Base-by-base conservation (phyloP, 129 eudicot genomes). In the Centella asiatica region DNA sequence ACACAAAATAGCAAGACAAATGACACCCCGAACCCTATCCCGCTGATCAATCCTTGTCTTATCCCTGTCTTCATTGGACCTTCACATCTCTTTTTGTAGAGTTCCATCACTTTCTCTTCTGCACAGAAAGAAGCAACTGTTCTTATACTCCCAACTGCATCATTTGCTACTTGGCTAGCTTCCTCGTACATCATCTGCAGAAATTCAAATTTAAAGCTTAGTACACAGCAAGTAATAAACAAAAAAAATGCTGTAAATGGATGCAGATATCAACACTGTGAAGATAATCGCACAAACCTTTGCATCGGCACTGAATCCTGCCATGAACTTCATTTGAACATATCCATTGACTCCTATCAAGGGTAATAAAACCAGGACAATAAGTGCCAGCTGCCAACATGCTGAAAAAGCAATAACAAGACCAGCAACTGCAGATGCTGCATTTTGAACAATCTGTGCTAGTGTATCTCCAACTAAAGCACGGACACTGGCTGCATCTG, bases 291-390 rank as follows among this genome's bases (percentile, higher is more conserved):
- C 8, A n/a, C 67, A 57, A 48, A 89, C 97, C 97, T 89, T 86
- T 26, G 97, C 95, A 78, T 90, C 95, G 25, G 86, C 93, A 78
- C 95, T 86, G 82, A 90, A 90, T 4, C 97, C 97, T 69, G 81
- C 81, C 79, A 83, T 39, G 78, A 86, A 90, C 75, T 78, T 81
- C 65, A 86, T 65, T 65, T 86, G 97, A 44, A 76, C 66, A 57
- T 32, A 86, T n/a, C 89, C 97, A 54, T 78, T 90, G 25, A 70
- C 58, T 42, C 83, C 85, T 42, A 90, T 68, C 15, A 90, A 63
- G 2, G 97, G 97, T 59, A 90, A 31, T 74, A 90, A 60, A 37
- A 64, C 93, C 62, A 90, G 89, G 39, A 90, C 69, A 28, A 90
- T 86, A 15, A 90, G 80, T 48, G 97, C 82, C 74, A 90, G 26